Evolutionary conservation across 805 yeast species (phyloP), one percentile per base, ranked within the genome.

Genomic region (Candida nemodendra): DNA sequence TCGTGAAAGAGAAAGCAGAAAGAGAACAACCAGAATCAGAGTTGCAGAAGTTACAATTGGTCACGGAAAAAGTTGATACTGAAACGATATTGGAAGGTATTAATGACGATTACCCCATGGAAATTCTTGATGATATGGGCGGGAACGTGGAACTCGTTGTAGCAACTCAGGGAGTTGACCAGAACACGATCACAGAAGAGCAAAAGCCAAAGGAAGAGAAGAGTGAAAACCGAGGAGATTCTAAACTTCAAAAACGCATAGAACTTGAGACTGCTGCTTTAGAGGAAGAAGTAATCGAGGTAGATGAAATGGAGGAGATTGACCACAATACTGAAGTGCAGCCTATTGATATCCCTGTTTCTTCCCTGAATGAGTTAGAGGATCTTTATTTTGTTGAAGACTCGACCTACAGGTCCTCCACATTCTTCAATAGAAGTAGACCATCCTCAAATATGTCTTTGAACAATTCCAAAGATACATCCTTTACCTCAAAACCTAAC

Each of bases 291-390:
- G 36, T 57, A 7, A 46, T 55, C 4, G 57, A 53, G 9, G 38
- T 38, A 9, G 63, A 58, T 34, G 59, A 54, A 21, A 31, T 51
- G 24, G 57, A 53, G 15, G 53, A 45, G 11, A 30, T n/a, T 2
- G 21, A 33, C 11, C 14, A 36, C 8, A 19, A 32, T 9, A 18
- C 19, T 4, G 30, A 21, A 2, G 18, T 14, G 7, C 45, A 39
- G 23, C 42, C 47, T 1, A 57, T 56, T 2, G 76, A 72, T 41
- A 67, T 65, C 26, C 78, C 78, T 0, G 30, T 64, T 8, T 59
- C 74, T 57, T 48, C 78, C 56, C 43, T 51, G 31, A 45, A 57
- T 36, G 57, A 53, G 17, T 34, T 51, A 9, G 54, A 52, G 16
- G 54, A 51, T 32, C 34, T 47, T 2, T 54, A 47, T 31, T 53